A percentile compares a stretch with the other conserved stretches of the same genome.
These are phyloP conservation scores for Paraurostyla sp. DNA, from an alignment of 73 alveolate species.

Conservation along the genomic window DNA sequence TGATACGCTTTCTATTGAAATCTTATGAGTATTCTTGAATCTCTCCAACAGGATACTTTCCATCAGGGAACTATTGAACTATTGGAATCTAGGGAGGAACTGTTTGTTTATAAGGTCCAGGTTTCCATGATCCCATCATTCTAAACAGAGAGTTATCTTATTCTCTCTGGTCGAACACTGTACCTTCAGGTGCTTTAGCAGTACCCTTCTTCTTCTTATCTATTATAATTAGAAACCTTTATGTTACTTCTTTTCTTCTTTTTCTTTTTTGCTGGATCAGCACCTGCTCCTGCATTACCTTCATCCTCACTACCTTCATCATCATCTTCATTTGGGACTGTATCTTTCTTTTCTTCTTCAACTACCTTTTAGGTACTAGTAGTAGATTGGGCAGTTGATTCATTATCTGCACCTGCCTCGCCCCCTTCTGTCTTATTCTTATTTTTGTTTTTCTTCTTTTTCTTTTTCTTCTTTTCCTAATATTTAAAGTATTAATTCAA, in stretches of 20 bases:
- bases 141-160: conserved; percentile 89
- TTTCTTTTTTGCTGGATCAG: conserved; percentile 76
- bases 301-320: conserved; percentile 61
- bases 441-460: conserved; percentile 70
- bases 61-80: conserved; percentile 87
- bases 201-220: conserved; percentile 72
- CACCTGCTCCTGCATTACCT: conserved; percentile 53
- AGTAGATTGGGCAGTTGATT: no score
- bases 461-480: conserved; percentile 59
- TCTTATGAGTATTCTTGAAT: conserved; percentile 81
- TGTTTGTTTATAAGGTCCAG: conserved; percentile 89
- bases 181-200: conserved; percentile 74
- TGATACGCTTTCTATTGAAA: conserved; percentile 83
- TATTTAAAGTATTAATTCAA: not conserved
- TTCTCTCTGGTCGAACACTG: conserved; percentile 74
- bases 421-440: conserved; percentile 63
- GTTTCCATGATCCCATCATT: conserved; percentile 84
- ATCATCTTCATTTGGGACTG: conserved; percentile 61
- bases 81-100: conserved; percentile 95
- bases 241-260: conserved; percentile 81
- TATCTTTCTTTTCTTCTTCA: conserved; percentile 64
- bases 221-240: conserved; percentile 53
- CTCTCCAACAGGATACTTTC: conserved; percentile 90
- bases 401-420: not conserved
- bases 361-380: not conserved